These are phyloP conservation scores for Climacium dendroides DNA, from an alignment of 225 moss, liverwort and hornwort genomes.

Conservation along the genomic window DNA sequence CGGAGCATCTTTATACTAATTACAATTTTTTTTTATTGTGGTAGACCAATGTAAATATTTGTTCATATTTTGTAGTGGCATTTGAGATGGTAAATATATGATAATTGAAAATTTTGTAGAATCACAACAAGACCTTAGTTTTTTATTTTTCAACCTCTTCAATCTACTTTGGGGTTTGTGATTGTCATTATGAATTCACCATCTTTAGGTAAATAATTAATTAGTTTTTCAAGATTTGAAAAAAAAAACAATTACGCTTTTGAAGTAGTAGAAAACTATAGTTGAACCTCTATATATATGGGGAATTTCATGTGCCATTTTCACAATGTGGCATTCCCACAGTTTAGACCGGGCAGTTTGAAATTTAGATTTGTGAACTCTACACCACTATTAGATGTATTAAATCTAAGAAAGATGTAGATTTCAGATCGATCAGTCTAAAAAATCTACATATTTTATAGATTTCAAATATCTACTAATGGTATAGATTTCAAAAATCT, in stretches of 20 bases:
- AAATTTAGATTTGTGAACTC: too few relatives aligned
- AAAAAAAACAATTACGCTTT: not conserved
- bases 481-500: too few relatives aligned
- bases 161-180: not conserved
- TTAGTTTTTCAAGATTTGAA: accelerated
- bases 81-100: not conserved
- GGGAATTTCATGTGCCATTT: too few relatives aligned
- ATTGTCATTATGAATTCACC: not conserved
- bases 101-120: not conserved
- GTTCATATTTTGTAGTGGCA: not conserved
- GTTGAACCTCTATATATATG: not conserved
- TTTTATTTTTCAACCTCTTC: not conserved
- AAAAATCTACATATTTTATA: too few relatives aligned
- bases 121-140: not conserved
- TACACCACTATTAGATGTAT: too few relatives aligned
- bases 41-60: not conserved
- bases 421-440: too few relatives aligned
- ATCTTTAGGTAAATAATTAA: not conserved
- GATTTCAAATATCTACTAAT: too few relatives aligned
- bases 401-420: too few relatives aligned
- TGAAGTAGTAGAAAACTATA: not conserved
- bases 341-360: too few relatives aligned
- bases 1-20: too few relatives aligned
- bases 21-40: not conserved
- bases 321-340: too few relatives aligned